Conservation (phyloP, 331 rosid genomes). For the Acacia concinna region DNA sequence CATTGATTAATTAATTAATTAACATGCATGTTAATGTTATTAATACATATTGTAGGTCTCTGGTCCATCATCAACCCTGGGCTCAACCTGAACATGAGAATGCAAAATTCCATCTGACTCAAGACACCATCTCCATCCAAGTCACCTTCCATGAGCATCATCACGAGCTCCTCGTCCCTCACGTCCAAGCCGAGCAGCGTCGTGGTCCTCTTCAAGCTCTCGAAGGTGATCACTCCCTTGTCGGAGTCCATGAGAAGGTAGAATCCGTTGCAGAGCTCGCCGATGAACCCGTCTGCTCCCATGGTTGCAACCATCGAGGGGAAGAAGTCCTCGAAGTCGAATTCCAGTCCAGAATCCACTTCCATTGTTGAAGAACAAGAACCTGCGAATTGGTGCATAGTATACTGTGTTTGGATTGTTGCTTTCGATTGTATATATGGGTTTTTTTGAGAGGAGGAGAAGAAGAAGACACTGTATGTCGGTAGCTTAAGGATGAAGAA, state of each 20-base stretch:
- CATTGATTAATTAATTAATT: not conserved
- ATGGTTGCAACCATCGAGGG: constrained; percentile 62
- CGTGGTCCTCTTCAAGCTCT: constrained; percentile 69
- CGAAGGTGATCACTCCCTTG: constrained; percentile 78
- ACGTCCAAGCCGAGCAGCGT: constrained; percentile 60
- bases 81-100: constrained; percentile 88
- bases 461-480: not conserved
- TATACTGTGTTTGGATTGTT: not conserved
- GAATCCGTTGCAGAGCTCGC: constrained; percentile 73
- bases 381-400: not conserved
- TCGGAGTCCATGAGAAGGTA: constrained; percentile 71
- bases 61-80: constrained; percentile 57
- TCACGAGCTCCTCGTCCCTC: constrained; percentile 61
- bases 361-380: constrained; percentile 28
- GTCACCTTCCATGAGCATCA: constrained; percentile 83
- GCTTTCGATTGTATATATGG: not conserved
- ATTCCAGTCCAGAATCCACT: constrained; percentile 36
- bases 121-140: constrained; percentile 83
- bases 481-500: constrained; percentile 35
- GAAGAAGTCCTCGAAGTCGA: constrained; percentile 67
- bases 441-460: not conserved
- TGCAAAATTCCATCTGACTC: constrained; percentile 72
- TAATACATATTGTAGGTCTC: not conserved
- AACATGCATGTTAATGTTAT: not conserved
- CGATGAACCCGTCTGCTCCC: constrained; percentile 70